Percentiles rank a stretch among this genome's conserved stretches.
These are phyloP conservation scores for Solanum virginianum DNA, from an alignment of 257 asterid species.

Conservation along the genomic window DNA sequence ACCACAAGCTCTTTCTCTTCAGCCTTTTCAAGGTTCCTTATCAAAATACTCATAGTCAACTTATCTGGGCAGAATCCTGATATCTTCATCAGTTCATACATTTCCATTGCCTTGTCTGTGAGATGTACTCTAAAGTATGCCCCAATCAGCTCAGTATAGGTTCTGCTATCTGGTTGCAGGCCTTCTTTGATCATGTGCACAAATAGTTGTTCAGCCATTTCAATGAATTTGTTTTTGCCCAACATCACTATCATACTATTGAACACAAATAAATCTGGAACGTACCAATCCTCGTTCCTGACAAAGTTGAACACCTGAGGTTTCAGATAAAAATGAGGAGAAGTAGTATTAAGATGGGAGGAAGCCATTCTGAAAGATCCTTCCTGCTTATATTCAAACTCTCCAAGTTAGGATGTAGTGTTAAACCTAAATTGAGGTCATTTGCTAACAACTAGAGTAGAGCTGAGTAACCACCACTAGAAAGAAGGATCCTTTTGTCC, in stretches of 20 bases:
- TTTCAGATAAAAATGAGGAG: constrained; percentile 12
- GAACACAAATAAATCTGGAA: constrained; percentile 41
- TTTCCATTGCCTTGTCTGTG: constrained; percentile 48
- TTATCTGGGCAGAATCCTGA: constrained; percentile 57
- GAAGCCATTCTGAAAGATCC: background rate
- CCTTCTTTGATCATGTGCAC: constrained; percentile 40
- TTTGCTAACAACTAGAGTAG: background rate
- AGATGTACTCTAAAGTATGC: constrained; percentile 47
- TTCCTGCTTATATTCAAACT: background rate
- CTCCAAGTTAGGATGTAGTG: background rate
- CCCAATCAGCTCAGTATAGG: constrained; percentile 65
- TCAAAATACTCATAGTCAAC: constrained; percentile 40
- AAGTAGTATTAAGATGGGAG: background rate
- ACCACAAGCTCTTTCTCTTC: constrained; percentile 34
- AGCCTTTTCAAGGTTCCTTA: constrained; percentile 54
- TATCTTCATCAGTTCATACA: constrained; percentile 52
- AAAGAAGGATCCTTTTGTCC: background rate
- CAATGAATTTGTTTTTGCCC: constrained; percentile 47
- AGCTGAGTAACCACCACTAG: background rate
- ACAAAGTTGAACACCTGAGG: constrained; percentile 50
- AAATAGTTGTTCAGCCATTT: constrained; percentile 37
- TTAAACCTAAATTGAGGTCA: background rate
- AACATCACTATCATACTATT: constrained; percentile 44
- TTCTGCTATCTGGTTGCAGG: constrained; percentile 44
- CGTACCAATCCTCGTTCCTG: constrained; percentile 54